Conservation (phyloP, 2,329 filamentous ascomycete species). For the Trichoderma arundinaceum region DNA sequence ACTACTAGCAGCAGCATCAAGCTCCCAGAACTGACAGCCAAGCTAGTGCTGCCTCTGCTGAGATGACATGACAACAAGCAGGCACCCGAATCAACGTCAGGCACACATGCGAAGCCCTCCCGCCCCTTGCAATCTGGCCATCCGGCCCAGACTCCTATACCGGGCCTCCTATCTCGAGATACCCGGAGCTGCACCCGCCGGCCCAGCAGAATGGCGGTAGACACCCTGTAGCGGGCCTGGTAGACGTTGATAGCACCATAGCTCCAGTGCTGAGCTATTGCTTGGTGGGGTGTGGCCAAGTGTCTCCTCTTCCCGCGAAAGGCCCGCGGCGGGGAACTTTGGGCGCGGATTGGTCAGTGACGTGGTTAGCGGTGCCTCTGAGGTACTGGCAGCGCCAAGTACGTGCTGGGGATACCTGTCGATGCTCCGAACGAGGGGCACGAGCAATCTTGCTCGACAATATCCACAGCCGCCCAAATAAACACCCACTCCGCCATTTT, state of each 20-base stretch:
- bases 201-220: conserved; percentile 24
- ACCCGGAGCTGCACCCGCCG: conserved; percentile 3
- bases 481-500: conserved; percentile 32
- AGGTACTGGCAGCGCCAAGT: conserved; percentile 9
- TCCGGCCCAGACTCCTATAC: conserved; percentile 9
- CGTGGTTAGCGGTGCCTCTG: background rate
- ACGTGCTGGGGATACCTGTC: background rate
- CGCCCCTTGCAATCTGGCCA: conserved; percentile 4
- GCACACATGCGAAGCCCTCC: background rate
- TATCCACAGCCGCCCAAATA: conserved; percentile 28
- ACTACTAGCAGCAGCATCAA: background rate
- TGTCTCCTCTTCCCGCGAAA: conserved; percentile 16
- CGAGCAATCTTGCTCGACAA: conserved; percentile 11
- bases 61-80: conserved; percentile 7
- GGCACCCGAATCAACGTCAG: conserved; percentile 25
- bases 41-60: conserved; percentile 9
- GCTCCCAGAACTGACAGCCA: conserved; percentile 3
- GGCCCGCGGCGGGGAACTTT: conserved; percentile 28
- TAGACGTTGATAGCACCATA: background rate
- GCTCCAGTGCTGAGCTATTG: background rate
- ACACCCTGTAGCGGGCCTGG: conserved; percentile 1
- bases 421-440: conserved; percentile 29
- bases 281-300: conserved; percentile 24
- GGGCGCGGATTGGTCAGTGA: conserved; percentile 31
- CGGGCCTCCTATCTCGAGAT: conserved; percentile 8